Percentiles rank a stretch among this genome's conserved stretches.
Conservation (phyloP, 2,329 filamentous ascomycete species). For the Magnaporthiopsis rhizophila region DNA sequence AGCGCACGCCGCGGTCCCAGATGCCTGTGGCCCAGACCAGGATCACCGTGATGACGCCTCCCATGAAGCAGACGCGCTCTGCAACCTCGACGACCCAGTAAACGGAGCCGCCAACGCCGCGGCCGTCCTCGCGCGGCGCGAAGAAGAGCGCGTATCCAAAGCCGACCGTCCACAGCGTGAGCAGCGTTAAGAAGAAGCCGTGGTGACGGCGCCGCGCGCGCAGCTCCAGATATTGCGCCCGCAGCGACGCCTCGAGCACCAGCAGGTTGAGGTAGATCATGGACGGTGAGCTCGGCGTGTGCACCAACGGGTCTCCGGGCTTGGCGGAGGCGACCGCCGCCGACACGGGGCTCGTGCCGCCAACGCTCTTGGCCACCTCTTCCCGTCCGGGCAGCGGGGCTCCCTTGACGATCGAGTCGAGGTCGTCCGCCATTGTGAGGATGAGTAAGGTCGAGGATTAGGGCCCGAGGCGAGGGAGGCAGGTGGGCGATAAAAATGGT, state of each 20-base stretch:
- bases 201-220: constrained; percentile 84
- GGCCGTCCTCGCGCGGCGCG: constrained; percentile 90
- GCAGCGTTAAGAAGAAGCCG: constrained; percentile 78
- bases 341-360: constrained; percentile 29
- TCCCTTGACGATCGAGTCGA: constrained; percentile 91
- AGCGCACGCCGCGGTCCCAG: constrained; percentile 90
- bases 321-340: constrained; percentile 32
- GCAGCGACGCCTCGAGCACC: constrained; percentile 89
- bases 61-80: constrained; percentile 87
- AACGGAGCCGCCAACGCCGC: constrained; percentile 81
- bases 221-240: constrained; percentile 85
- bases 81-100: constrained; percentile 93
- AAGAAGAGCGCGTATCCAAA: constrained; percentile 91
- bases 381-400: constrained; percentile 57
- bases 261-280: constrained; percentile 98
- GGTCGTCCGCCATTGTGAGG: constrained; percentile 50
- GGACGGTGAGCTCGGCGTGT: constrained; percentile 80
- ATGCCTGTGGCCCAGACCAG: constrained; percentile 93
- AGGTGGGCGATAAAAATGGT: neutral
- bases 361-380: constrained; percentile 32
- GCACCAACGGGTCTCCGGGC: constrained; percentile 63
- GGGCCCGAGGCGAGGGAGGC: neutral
- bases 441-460: neutral
- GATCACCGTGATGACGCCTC: constrained; percentile 76
- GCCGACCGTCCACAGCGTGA: constrained; percentile 71